phyloP scores from a whole-genome alignment of 495 filamentous ascomycete species.

The Pyronema domesticum region DNA sequence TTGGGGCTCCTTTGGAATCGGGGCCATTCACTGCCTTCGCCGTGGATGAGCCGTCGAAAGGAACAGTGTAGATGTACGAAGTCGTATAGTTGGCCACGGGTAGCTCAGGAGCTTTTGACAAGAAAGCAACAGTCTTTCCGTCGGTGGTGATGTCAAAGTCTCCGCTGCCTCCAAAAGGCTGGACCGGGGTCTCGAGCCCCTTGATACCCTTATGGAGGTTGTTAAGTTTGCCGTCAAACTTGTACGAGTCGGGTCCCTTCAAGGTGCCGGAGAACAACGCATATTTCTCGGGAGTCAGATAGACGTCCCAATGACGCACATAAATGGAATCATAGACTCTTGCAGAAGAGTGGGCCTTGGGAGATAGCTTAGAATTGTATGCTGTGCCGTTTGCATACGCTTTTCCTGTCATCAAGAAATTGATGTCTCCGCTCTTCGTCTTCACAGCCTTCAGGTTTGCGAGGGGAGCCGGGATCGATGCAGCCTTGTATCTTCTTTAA shows the following conservation, averaged over 20 bases:
- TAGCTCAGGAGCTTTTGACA: slow-evolving; percentile 65
- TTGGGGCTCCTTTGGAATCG: slow-evolving; percentile 33
- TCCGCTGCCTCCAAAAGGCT: slow-evolving; percentile 36
- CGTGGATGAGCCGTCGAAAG: slow-evolving; percentile 27
- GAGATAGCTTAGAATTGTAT: slow-evolving; percentile 40
- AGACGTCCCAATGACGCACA: slow-evolving; percentile 62
- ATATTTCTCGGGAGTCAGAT: slow-evolving; percentile 48
- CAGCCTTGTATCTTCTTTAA: slow-evolving; percentile 37
- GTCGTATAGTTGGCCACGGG: slow-evolving; percentile 69
- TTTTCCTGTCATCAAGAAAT: slow-evolving; percentile 47
- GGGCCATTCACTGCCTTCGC: slow-evolving; percentile 29
- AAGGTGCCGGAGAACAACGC: slow-evolving; percentile 57
- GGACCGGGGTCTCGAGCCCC: slow-evolving; percentile 41
- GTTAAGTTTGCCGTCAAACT: slow-evolving; percentile 29
- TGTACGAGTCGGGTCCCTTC: slow-evolving; percentile 29
- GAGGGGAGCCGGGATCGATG: slow-evolving; percentile 46
- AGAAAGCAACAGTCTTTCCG: slow-evolving; percentile 48
- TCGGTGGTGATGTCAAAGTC: slow-evolving; percentile 40
- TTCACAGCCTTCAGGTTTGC: slow-evolving; percentile 46
- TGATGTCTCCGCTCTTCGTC: slow-evolving; percentile 42
- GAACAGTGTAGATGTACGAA: slow-evolving; percentile 55
- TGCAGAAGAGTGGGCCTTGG: slow-evolving; percentile 39
- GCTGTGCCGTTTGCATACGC: slow-evolving; percentile 43
- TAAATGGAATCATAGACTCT: slow-evolving; percentile 54
- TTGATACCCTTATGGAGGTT: slow-evolving; percentile 39